A percentile compares a stretch with the other conserved stretches of the same genome.
phyloP scores from a whole-genome alignment of 2,329 filamentous ascomycete genomes.

The Xylariaceae sp. region DNA sequence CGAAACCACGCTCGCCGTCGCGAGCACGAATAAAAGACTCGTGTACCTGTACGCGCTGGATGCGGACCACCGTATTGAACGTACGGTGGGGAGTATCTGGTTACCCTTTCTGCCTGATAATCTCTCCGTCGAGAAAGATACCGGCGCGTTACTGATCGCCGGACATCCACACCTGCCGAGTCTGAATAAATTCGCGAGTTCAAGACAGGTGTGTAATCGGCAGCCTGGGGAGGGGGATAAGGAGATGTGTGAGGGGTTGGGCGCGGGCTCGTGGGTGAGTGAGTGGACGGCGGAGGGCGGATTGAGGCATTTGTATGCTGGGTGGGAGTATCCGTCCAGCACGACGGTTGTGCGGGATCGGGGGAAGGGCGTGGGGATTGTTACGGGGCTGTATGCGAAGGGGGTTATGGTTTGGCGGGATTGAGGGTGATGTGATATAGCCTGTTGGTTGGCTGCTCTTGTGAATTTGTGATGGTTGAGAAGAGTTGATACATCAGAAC shows the following conservation, averaged over 20 bases:
- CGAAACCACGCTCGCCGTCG: constrained; percentile 35
- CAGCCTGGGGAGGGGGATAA: constrained; percentile 18
- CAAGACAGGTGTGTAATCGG: constrained; percentile 33
- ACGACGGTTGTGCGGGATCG: constrained; percentile 30
- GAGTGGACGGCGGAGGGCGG: constrained; percentile 34
- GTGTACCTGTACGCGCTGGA: constrained; percentile 30
- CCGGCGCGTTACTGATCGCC: constrained; percentile 31
- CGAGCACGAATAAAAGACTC: constrained; percentile 29
- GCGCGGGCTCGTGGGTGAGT: constrained; percentile 26
- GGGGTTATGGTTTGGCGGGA: constrained; percentile 28
- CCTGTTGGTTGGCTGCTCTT: too few relatives aligned
- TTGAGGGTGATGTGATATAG: background rate
- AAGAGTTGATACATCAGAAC: too few relatives aligned
- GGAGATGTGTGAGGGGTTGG: constrained; percentile 13
- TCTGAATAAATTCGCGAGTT: constrained; percentile 29
- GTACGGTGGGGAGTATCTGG: constrained; percentile 12
- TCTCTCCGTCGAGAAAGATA: constrained; percentile 28
- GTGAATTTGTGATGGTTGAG: too few relatives aligned
- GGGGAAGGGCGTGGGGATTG: constrained; percentile 30
- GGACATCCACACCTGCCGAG: constrained; percentile 36
- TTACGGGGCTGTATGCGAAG: constrained; percentile 35
- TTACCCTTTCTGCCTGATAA: constrained; percentile 39
- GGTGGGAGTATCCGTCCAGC: constrained; percentile 32
- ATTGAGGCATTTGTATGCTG: constrained; percentile 32
- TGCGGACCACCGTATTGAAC: background rate